Conservation (phyloP, 805 yeast genomes). For the Teunomyces panamensis region DNA sequence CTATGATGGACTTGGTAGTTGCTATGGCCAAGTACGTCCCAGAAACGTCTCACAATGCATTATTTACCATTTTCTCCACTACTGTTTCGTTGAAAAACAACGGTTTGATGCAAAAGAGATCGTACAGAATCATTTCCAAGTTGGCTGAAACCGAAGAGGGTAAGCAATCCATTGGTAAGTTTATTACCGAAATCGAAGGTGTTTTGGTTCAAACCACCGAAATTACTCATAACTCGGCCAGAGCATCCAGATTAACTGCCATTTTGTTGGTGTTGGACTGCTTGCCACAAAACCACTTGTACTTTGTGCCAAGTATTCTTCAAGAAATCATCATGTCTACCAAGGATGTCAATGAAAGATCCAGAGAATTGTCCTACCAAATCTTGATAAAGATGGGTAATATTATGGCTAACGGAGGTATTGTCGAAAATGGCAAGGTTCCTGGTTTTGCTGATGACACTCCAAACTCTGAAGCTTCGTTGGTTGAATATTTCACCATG, state of each 20-base stretch:
- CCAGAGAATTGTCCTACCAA: slow-evolving; percentile 77
- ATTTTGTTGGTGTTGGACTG: slow-evolving; percentile 57
- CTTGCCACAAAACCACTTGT: slow-evolving; percentile 62
- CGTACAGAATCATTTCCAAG: slow-evolving; percentile 74
- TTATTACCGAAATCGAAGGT: slow-evolving; percentile 55
- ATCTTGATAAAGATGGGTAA: slow-evolving; percentile 78
- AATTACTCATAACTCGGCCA: slow-evolving; percentile 65
- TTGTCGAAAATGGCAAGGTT: slow-evolving; percentile 59
- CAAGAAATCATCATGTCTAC: slow-evolving; percentile 90
- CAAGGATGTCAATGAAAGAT: slow-evolving; percentile 88
- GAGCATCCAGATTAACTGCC: slow-evolving; percentile 75
- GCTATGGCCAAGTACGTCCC: slow-evolving; percentile 86
- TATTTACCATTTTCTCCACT: slow-evolving; percentile 72
- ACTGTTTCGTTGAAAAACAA: slow-evolving; percentile 55
- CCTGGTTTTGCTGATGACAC: slow-evolving; percentile 63
- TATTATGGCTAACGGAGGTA: slow-evolving; percentile 68
- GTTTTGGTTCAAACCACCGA: slow-evolving; percentile 59
- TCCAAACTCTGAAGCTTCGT: slow-evolving; percentile 63
- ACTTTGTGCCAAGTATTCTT: slow-evolving; percentile 75
- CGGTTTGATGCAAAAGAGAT: slow-evolving; percentile 80
- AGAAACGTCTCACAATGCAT: slow-evolving; percentile 60
- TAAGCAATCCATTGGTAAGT: slow-evolving; percentile 47
- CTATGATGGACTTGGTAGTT: slow-evolving; percentile 89
- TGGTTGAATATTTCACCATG: slow-evolving; percentile 86
- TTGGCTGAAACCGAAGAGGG: slow-evolving; percentile 72